A percentile compares a stretch with the other conserved stretches of the same genome.
These are phyloP conservation scores for Citrus australasica DNA, from an alignment of 345 rosid species.

Conservation along the genomic window DNA sequence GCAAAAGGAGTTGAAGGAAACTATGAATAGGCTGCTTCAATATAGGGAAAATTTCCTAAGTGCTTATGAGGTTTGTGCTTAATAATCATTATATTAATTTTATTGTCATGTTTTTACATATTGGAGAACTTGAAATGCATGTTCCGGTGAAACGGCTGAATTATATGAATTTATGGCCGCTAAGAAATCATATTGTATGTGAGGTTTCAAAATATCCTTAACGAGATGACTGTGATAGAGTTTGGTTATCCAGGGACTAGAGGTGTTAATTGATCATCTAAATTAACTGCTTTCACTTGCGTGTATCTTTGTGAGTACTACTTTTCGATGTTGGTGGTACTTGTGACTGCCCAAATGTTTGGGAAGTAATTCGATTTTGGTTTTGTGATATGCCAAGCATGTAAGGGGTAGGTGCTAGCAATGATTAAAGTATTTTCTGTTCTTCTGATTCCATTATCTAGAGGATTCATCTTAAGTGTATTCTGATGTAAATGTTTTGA, in stretches of 20 bases:
- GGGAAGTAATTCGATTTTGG: background rate
- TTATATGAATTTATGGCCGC: background rate
- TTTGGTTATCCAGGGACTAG: background rate
- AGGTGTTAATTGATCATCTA: background rate
- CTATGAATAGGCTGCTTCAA: constrained; percentile 57
- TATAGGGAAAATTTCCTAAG: constrained; percentile 57
- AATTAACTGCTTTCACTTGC: background rate
- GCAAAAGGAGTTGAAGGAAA: constrained; percentile 56
- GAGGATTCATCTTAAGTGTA: background rate
- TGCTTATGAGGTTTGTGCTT: constrained; percentile 53
- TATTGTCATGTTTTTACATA: background rate
- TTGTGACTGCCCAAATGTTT: background rate
- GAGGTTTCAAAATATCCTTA: background rate
- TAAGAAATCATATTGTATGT: background rate
- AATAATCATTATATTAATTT: background rate
- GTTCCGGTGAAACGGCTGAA: background rate
- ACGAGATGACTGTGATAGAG: background rate
- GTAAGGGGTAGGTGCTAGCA: background rate
- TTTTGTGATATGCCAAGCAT: background rate
- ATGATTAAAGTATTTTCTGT: background rate
- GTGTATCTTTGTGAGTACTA: background rate
- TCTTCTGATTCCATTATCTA: background rate
- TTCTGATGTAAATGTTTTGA: constrained; percentile 11
- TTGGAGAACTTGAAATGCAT: background rate
- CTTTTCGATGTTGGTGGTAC: background rate